Percentiles rank a stretch among this genome's conserved stretches.
Evolutionary conservation across 768 basidiomycete species (phyloP).

Genomic region (Hericium rajendrae): DNA sequence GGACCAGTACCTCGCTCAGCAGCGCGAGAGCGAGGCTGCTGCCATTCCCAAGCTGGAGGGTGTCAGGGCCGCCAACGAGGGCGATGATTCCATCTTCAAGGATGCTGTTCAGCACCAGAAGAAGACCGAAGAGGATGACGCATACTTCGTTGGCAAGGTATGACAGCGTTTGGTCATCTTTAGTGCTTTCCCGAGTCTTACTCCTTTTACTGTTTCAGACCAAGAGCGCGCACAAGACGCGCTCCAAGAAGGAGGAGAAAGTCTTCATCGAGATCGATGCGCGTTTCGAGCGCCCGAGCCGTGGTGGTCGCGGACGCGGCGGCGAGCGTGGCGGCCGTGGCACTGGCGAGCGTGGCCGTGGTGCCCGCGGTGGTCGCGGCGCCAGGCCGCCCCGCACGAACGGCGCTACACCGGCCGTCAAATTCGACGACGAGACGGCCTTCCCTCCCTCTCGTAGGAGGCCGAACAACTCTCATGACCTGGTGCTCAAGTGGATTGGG

Average conservation of each 20-base stretch:
- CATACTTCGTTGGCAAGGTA: constrained; percentile 91
- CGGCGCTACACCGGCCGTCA: constrained; percentile 32
- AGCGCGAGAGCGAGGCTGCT: constrained; percentile 49
- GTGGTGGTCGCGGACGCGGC: constrained; percentile 46
- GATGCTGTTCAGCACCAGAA: constrained; percentile 53
- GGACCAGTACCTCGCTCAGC: constrained; percentile 85
- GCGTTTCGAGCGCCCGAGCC: constrained; percentile 75
- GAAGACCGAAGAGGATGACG: constrained; percentile 56
- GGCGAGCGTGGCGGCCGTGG: constrained; percentile 38
- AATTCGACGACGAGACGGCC: constrained; percentile 75
- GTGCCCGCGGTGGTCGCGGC: constrained; percentile 32
- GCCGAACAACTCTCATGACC: neutral
- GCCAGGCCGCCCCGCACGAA: constrained; percentile 34
- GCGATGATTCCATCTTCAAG: constrained; percentile 54
- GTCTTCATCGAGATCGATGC: constrained; percentile 88
- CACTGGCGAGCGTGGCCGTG: constrained; percentile 32
- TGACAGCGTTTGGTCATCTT: neutral
- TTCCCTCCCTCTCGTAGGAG: constrained; percentile 72
- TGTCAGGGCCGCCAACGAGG: constrained; percentile 68
- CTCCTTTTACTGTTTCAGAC: constrained; percentile 30
- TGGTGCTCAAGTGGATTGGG: neutral
- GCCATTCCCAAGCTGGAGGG: constrained; percentile 69
- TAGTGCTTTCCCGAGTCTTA: neutral
- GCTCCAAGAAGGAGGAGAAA: constrained; percentile 82
- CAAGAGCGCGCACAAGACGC: constrained; percentile 55